A percentile compares a stretch with the other conserved stretches of the same genome.
Evolutionary conservation across 2,329 filamentous ascomycete genomes (phyloP).

Genomic region (Teratosphaeria epicoccoides): DNA sequence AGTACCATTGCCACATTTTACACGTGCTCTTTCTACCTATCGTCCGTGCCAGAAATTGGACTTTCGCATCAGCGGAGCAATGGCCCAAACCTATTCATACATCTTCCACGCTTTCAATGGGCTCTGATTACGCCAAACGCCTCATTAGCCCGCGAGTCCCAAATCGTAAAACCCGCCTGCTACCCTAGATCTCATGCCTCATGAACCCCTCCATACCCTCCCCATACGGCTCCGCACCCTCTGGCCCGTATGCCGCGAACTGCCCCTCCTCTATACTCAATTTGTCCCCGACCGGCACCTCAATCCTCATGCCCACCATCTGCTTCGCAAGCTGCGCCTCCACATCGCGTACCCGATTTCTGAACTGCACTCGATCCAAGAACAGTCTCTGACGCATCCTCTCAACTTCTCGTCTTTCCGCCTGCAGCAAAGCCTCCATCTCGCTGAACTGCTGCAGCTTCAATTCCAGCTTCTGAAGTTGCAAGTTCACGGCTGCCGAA

Average conservation of each 20-base stretch:
- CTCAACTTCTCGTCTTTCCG: conserved; percentile 86
- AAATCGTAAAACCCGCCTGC: too few relatives aligned
- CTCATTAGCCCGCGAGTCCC: too few relatives aligned
- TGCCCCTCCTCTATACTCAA: conserved; percentile 8
- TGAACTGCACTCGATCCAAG: conserved; percentile 81
- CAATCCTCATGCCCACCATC: conserved; percentile 17
- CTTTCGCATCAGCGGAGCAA: neutral
- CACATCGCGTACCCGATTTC: conserved; percentile 72
- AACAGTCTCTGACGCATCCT: conserved; percentile 86
- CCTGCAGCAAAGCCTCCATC: conserved; percentile 84
- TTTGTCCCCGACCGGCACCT: conserved; percentile 14
- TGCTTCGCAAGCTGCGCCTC: conserved; percentile 44
- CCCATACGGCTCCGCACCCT: conserved; percentile 11
- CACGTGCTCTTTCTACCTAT: neutral
- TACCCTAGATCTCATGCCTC: conserved; percentile 20
- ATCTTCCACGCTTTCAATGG: too few relatives aligned
- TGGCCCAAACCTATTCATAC: neutral
- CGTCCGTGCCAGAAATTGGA: neutral
- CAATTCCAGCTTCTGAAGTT: conserved; percentile 88
- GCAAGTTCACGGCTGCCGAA: conserved; percentile 82
- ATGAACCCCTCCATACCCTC: conserved; percentile 20
- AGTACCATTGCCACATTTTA: neutral
- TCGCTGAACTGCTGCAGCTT: conserved; percentile 95
- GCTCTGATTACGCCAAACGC: too few relatives aligned
- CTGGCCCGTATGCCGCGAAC: conserved; percentile 2